phyloP scores from a whole-genome alignment of 352 stramenopile species.

The Globisporangium okanoganense region DNA sequence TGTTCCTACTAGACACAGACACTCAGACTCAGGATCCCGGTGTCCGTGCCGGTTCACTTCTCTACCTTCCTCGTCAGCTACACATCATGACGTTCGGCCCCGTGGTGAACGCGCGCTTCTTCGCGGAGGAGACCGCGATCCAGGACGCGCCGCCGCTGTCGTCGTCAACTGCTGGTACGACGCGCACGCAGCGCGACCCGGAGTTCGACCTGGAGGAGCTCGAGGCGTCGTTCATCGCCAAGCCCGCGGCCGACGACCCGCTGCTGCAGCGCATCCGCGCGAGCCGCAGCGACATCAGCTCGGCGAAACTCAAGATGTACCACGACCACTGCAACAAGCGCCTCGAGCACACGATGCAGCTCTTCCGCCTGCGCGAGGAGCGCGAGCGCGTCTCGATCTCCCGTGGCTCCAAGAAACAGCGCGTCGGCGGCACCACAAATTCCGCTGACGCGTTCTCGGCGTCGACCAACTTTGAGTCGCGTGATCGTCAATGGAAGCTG shows the following conservation, averaged over 20 bases:
- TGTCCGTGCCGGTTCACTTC: slow-evolving; percentile 3
- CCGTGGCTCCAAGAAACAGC: slow-evolving; percentile 18
- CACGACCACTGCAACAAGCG: slow-evolving; percentile 44
- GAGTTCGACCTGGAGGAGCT: slow-evolving; percentile 15
- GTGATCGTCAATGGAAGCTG: slow-evolving; percentile 57
- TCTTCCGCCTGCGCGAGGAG: slow-evolving; percentile 48
- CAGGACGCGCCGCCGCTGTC: slow-evolving; percentile 7
- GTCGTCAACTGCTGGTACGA: slow-evolving; percentile 1
- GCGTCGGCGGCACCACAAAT: slow-evolving; percentile 5
- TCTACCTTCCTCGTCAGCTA: slow-evolving; percentile 7
- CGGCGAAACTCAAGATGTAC: slow-evolving; percentile 38
- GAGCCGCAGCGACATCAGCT: slow-evolving; percentile 32
- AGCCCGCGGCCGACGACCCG: slow-evolving; percentile 10
- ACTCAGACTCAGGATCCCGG: slow-evolving; percentile 1
- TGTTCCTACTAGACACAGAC: not conserved
- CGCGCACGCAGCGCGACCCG: slow-evolving; percentile 11
- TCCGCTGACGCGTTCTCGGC: not conserved
- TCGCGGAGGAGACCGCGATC: slow-evolving; percentile 10
- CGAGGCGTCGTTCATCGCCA: slow-evolving; percentile 16
- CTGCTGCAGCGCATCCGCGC: slow-evolving; percentile 13
- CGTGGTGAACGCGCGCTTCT: slow-evolving; percentile 10
- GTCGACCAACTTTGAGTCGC: slow-evolving; percentile 9
- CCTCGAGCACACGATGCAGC: slow-evolving; percentile 34
- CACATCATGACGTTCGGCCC: slow-evolving; percentile 8
- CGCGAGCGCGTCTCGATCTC: slow-evolving; percentile 23